Conservation (phyloP, 2,329 filamentous ascomycete species). For the Epichloe sylvatica region DNA sequence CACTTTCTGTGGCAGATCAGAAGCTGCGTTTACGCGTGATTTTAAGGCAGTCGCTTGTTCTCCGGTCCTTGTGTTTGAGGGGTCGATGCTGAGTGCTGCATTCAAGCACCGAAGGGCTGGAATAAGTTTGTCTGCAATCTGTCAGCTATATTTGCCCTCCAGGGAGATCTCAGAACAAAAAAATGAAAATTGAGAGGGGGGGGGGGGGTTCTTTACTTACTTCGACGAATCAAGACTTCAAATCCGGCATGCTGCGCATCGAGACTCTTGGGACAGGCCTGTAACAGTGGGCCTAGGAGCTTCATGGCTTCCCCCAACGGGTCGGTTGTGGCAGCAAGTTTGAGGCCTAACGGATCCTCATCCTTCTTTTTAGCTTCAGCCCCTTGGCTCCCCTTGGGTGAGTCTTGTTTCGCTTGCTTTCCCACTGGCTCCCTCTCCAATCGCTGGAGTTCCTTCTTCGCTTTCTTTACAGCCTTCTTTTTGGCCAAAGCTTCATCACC, state of each 20-base stretch:
- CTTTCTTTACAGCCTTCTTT: slow-evolving; percentile 84
- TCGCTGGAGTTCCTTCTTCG: slow-evolving; percentile 55
- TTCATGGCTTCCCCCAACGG: slow-evolving; percentile 76
- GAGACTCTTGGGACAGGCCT: slow-evolving; percentile 67
- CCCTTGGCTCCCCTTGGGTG: slow-evolving; percentile 58
- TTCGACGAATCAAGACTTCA: slow-evolving; percentile 72
- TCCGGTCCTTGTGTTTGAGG: slow-evolving; percentile 57
- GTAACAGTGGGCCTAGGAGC: slow-evolving; percentile 67
- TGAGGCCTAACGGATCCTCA: slow-evolving; percentile 69
- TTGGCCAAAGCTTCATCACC: slow-evolving; percentile 51
- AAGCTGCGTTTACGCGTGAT: slow-evolving; percentile 41
- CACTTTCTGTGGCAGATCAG: slow-evolving; percentile 48
- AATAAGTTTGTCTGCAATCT: slow-evolving; percentile 59
- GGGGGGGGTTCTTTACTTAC: slow-evolving; percentile 38
- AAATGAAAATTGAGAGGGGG: background rate
- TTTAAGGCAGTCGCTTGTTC: slow-evolving; percentile 61
- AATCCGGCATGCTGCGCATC: slow-evolving; percentile 77
- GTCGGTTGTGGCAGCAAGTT: slow-evolving; percentile 66
- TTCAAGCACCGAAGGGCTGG: slow-evolving; percentile 78
- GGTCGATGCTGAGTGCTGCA: slow-evolving; percentile 54
- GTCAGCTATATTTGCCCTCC: slow-evolving; percentile 1
- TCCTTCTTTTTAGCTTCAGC: slow-evolving; percentile 74
- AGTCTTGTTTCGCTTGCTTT: slow-evolving; percentile 65
- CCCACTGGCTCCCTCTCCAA: slow-evolving; percentile 67
- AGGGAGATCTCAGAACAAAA: background rate